These are phyloP conservation scores for Mychonastes homosphaera DNA, from an alignment of 139 green algal species.

Conservation along the genomic window DNA sequence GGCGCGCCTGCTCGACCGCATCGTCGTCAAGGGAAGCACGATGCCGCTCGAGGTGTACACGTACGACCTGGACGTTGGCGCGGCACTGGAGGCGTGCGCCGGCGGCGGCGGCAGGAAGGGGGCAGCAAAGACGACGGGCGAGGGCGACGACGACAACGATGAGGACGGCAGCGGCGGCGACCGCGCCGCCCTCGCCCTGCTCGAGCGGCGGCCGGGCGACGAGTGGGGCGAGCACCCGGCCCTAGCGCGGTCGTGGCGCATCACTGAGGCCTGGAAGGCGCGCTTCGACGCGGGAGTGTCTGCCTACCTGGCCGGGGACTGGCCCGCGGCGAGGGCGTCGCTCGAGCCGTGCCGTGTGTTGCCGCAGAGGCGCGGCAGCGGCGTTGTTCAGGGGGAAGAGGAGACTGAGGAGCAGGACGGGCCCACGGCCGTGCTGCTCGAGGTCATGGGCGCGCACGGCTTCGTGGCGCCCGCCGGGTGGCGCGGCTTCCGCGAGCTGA, in stretches of 20 bases:
- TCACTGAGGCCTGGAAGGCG: constrained; percentile 42
- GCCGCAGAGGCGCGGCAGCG: not conserved
- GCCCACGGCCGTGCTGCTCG: constrained; percentile 55
- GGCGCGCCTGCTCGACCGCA: constrained; percentile 79
- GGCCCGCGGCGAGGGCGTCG: constrained; percentile 32
- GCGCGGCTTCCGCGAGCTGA: constrained; percentile 73
- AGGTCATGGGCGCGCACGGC: constrained; percentile 53
- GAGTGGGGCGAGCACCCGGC: constrained; percentile 76
- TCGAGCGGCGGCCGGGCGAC: no score
- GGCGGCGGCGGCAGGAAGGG: not conserved
- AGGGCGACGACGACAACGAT: constrained; percentile 1
- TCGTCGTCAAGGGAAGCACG: constrained; percentile 85
- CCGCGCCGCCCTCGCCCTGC: no score
- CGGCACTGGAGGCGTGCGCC: not conserved
- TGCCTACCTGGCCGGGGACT: constrained; percentile 69
- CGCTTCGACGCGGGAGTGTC: constrained; percentile 47
- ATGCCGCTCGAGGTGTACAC: constrained; percentile 73
- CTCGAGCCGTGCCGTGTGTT: constrained; percentile 40
- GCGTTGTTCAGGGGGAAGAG: no score
- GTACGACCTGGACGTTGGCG: constrained; percentile 42
- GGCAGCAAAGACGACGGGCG: not conserved
- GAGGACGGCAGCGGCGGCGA: not conserved
- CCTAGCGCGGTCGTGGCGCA: constrained; percentile 44
- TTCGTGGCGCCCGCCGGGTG: constrained; percentile 58
- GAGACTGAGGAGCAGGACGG: no score